A percentile compares a stretch with the other conserved stretches of the same genome.
Evolutionary conservation across 192 early-diverging fungal species (phyloP).

Genomic region (Funneliformis geosporum): DNA sequence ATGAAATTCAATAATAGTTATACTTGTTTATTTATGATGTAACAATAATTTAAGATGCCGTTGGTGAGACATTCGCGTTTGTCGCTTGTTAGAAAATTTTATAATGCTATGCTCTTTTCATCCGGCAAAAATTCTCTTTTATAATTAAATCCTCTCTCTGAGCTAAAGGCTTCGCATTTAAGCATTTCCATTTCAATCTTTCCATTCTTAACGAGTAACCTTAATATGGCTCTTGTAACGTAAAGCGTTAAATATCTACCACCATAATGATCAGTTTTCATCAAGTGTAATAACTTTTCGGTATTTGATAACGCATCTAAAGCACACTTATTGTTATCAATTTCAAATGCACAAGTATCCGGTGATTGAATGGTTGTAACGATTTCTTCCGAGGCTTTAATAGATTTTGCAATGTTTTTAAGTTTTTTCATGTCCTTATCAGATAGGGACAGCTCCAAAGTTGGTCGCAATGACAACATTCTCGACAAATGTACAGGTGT

Average conservation of each 20-base stretch:
- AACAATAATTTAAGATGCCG: too few species aligned
- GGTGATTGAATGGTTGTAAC: not conserved
- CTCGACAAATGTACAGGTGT: not conserved
- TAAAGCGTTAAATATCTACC: slow-evolving; percentile 5
- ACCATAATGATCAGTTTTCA: slow-evolving; percentile 17
- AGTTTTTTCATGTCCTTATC: slow-evolving; percentile 27
- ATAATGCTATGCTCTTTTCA: slow-evolving; percentile 13
- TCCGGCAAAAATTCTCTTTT: slow-evolving; percentile 19
- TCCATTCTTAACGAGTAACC: slow-evolving; percentile 2
- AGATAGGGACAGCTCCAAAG: slow-evolving; percentile 25
- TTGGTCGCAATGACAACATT: not conserved
- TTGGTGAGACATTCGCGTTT: not conserved
- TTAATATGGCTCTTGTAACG: slow-evolving; percentile 16
- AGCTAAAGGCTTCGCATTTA: slow-evolving; percentile 31
- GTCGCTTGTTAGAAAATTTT: not conserved
- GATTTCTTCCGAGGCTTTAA: slow-evolving; percentile 27
- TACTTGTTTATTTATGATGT: not conserved
- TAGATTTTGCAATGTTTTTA: slow-evolving; percentile 32
- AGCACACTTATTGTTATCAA: not conserved
- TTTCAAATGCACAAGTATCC: slow-evolving; percentile 30
- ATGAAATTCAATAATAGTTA: slow-evolving; percentile 15
- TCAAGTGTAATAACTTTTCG: not conserved
- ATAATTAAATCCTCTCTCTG: slow-evolving; percentile 25
- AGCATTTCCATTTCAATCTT: slow-evolving; percentile 20
- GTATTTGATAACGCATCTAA: slow-evolving; percentile 13